Base-by-base conservation (phyloP, 2,329 filamentous ascomycete genomes). In the Cordyceps cateniannulata region DNA sequence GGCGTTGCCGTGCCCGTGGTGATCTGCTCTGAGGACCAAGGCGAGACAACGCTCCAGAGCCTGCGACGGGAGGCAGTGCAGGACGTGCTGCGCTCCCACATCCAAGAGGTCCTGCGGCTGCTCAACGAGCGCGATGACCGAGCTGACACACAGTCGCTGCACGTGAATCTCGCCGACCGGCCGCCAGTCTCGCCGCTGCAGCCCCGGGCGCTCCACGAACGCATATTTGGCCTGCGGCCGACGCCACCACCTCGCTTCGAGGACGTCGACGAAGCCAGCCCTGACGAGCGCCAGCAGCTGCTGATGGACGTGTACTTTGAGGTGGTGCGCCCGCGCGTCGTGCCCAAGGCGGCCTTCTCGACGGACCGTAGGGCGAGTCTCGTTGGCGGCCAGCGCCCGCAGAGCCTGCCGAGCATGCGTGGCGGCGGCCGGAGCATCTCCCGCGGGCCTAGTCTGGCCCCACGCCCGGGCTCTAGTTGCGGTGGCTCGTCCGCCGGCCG, bases 241-340 rank as follows among this genome's bases (percentile, higher is more conserved):
- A 59, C 61, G 5, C 63, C 66, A n/a, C 52, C 60, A 4, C 63
- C 66, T 1, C 66, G 67, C 3, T 80, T 83, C 35, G 73, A 77
- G 16, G 76, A 80, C 12, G 77, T 85, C 38, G 74, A 77, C 59
- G 70, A 75, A 10, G 77, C 77, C 0, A 72, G 75, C 14, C 77
- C 80, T 0, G 80, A 82, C 27, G 75, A 79, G 18, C 76, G 80
- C 38, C 80, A 84, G 63, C 69, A 75, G 24, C 72, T 72, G 12
- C 75, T 85, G n/a, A 77, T 85, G 73, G 70, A 76, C 3, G 77
- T 81, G 1, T 85, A 85, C 66, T 84, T 83, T 63, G 64, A 73
- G 12, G 66, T 72, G 0, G 72, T 85, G 16, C 74, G 76, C 5
- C 70, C 65, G 3, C 67, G 69, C 3, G 79, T 82, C 2, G 68